Base-by-base conservation (phyloP, 2,329 filamentous ascomycete genomes). In the Epichloe coenophiala region DNA sequence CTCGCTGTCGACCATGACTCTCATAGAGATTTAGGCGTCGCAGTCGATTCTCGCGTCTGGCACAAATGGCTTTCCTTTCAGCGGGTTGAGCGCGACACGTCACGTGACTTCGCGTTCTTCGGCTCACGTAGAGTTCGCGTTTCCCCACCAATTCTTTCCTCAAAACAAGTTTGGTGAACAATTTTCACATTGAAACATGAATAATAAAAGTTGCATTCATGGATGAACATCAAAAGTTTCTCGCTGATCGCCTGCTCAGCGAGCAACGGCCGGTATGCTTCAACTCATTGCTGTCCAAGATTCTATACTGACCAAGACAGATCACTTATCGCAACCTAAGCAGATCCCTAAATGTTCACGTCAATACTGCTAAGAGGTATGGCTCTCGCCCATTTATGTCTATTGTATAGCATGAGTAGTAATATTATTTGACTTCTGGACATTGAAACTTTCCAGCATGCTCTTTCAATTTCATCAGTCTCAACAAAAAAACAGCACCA, bases 341-440 rank as follows among this genome's bases (percentile, higher is more conserved):
- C 67, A 80, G 91, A 60, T 84, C 83, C 39, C 69, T 96, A 49
- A 85, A 88, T 60, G 77, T 95, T 43, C 86, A 96, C 64, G 84
- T 86, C 65, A 93, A 94, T 63, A 73, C 78, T 42, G 93, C 93
- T 12, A 98, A 98, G 68, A 83, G 90, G 90, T 94, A 71, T 19
- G 46, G 8, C n/a, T 15, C 5, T 36, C 31, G 4, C 17, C 39
- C 27, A n/a, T 23, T 36, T 6, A 42, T 17, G 4, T 21, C 37
- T 19, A 2, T 44, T 38, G 6, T 23, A 4, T 48, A 12, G 13
- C 36, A 33, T 5, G 11, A 19, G 15, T 31, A 21, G 39, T 44
- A 44, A 48, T 21, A 5, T 12, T 13, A 2, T 13, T 23, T 12
- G 5, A 5, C 17, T 4, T 37, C 12, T 8, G 15, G 42, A 37